Conservation (phyloP, 257 asterid species). For the Nicotiana benthamiana region DNA sequence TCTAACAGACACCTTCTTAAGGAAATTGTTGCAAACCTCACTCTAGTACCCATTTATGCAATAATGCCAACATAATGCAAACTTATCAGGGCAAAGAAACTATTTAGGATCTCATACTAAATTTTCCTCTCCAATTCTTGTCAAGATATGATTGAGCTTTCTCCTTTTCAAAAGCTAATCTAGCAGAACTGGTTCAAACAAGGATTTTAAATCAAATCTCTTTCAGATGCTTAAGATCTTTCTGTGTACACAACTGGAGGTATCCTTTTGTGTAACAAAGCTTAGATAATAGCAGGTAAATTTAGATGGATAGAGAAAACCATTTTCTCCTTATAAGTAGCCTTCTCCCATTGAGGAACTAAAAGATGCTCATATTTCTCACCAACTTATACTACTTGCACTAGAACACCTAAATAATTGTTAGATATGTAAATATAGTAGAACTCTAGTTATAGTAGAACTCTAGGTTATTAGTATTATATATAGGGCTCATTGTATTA, state of each 20-base stretch:
- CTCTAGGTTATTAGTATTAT: too few species aligned
- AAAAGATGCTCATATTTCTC: neutral
- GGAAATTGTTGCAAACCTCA: neutral
- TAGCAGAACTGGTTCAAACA: neutral
- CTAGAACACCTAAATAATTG: constrained; percentile 1
- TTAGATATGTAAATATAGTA: too few species aligned
- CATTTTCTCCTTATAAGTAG: neutral
- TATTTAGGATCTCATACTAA: neutral
- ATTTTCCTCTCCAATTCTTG: neutral
- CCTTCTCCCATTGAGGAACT: neutral
- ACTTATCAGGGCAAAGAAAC: neutral
- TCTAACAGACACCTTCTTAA: neutral
- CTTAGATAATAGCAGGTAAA: neutral
- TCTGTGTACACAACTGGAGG: neutral
- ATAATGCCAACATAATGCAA: neutral
- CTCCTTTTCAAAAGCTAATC: neutral
- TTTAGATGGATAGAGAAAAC: neutral
- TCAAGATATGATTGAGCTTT: neutral
- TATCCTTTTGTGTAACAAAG: neutral
- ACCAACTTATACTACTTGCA: neutral
- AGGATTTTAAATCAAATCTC: neutral
- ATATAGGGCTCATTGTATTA: too few species aligned
- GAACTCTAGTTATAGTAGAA: too few species aligned
- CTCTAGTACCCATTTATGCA: neutral
- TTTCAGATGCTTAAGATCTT: neutral